Evolutionary conservation across 2,329 filamentous ascomycete genomes (phyloP), one percentile per base, ranked within the genome.

Genomic region (Fusarium falciforme): DNA sequence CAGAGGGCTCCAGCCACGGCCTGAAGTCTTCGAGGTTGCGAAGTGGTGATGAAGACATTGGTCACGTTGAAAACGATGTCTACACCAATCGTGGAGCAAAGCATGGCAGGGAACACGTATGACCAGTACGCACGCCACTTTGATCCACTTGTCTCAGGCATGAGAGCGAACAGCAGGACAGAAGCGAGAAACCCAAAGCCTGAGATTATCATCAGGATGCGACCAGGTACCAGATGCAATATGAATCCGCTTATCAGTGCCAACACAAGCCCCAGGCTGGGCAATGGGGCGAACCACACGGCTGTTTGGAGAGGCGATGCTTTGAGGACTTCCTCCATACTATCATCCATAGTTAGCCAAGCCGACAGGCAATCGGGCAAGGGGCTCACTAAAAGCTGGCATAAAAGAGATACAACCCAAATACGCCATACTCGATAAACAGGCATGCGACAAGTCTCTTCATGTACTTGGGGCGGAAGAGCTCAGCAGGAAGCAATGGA

Each of bases 21-120:
- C 79, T 95, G 93, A 64, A 90, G 86, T 88, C 86, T 40, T 12
- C 86, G 86, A 0, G 93, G 91, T 76, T 94, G 85, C 17, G 88
- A 89, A 0, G 92, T 94, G 0, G 93, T 94, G 79, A 94, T 92
- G 82, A 93, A 95, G 72, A 95, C 88, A 78, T 93, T 94, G n/a
- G 91, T 89, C 3, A 95, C 88, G 78, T 92, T 94, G 83, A 92
- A 95, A 16, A 89, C 90, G 68, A 94, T 90, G 79, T 95, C 93
- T 68, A 95, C 90, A 16, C 92, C 92, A 47, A 94, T 85, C 0
- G 93, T 95, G 16, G 87, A 89, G 73, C 90, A 89, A 8, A 92
- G 79, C 90, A 93, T 92, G 55, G 89, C 84, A 0, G 93, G 91
- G 79, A 95, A 94, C 25, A 93, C 86, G 79, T 88, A 95, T 0